Conservation (phyloP, 140 eudicot genomes). For the Cichorium intybus region DNA sequence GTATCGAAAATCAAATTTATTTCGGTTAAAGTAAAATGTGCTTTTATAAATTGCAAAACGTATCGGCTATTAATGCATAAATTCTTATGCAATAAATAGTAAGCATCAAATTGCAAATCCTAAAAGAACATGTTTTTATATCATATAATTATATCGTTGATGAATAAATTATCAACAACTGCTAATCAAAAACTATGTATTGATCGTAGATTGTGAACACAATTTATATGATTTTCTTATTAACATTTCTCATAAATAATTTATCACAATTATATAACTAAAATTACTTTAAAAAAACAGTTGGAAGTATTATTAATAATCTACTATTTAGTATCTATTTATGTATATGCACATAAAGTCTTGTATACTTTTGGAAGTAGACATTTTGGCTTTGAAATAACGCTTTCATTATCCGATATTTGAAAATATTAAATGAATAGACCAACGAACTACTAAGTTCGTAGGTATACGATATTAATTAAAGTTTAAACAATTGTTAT, state of each 20-base stretch:
- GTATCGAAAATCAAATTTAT: background rate
- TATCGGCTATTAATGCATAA: background rate
- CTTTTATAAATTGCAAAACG: background rate
- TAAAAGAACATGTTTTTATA: background rate
- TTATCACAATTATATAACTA: too few species aligned
- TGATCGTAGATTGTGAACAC: background rate
- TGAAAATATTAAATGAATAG: background rate
- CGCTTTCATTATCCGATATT: background rate
- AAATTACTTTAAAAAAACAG: too few species aligned
- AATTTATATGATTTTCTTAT: background rate
- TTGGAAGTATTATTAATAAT: too few species aligned
- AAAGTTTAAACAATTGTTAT: background rate
- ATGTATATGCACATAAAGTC: background rate
- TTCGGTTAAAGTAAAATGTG: background rate
- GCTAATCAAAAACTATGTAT: background rate
- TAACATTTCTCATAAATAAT: background rate
- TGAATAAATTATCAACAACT: background rate
- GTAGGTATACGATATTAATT: background rate
- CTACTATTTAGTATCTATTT: background rate
- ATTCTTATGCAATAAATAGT: background rate
- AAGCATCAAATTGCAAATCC: background rate
- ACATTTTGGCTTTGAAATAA: background rate
- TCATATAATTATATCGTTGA: background rate
- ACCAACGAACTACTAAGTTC: background rate
- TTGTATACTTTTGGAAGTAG: background rate